These are phyloP conservation scores for Dothideomycetidae sp. DNA, from an alignment of 2,329 filamentous ascomycete genomes.

Conservation along the genomic window DNA sequence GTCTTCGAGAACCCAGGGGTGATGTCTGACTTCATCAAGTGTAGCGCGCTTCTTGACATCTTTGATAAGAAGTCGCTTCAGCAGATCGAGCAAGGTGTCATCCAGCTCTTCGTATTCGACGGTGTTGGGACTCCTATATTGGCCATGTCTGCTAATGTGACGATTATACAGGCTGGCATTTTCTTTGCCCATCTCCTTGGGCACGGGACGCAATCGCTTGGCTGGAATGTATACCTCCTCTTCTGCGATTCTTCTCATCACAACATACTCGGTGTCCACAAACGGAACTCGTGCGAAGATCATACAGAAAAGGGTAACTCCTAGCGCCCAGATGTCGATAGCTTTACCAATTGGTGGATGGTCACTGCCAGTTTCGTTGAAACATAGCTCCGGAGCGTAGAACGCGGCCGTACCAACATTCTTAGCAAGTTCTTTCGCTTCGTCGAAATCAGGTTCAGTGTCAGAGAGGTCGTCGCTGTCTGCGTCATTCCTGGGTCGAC, in stretches of 20 bases:
- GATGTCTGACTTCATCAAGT: slow-evolving; percentile 80
- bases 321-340: slow-evolving; percentile 94
- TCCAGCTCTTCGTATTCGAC: slow-evolving; percentile 77
- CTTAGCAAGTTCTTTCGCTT: slow-evolving; percentile 92
- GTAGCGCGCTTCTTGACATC: slow-evolving; percentile 81
- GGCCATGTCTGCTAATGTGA: slow-evolving; percentile 42
- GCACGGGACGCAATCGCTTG: slow-evolving; percentile 62
- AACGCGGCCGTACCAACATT: slow-evolving; percentile 96
- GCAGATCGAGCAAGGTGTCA: slow-evolving; percentile 61
- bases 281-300: slow-evolving; percentile 91
- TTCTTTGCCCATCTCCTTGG: slow-evolving; percentile 31
- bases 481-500: slow-evolving; percentile 62
- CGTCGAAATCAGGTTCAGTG: slow-evolving; percentile 58
- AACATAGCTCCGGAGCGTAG: slow-evolving; percentile 92
- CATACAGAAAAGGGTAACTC: slow-evolving; percentile 90
- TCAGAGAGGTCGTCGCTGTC: slow-evolving; percentile 50
- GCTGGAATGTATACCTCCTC: slow-evolving; percentile 83
- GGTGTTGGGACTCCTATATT: slow-evolving; percentile 53
- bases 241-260: slow-evolving; percentile 84
- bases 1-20: slow-evolving; percentile 76
- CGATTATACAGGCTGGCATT: slow-evolving; percentile 30
- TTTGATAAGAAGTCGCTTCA: slow-evolving; percentile 70
- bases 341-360: slow-evolving; percentile 72
- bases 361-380: slow-evolving; percentile 61
- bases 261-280: slow-evolving; percentile 77